A percentile compares a stretch with the other conserved stretches of the same genome.
Conservation (phyloP, 176 grass and related monocot genomes). For the Microstegium vimineum region DNA sequence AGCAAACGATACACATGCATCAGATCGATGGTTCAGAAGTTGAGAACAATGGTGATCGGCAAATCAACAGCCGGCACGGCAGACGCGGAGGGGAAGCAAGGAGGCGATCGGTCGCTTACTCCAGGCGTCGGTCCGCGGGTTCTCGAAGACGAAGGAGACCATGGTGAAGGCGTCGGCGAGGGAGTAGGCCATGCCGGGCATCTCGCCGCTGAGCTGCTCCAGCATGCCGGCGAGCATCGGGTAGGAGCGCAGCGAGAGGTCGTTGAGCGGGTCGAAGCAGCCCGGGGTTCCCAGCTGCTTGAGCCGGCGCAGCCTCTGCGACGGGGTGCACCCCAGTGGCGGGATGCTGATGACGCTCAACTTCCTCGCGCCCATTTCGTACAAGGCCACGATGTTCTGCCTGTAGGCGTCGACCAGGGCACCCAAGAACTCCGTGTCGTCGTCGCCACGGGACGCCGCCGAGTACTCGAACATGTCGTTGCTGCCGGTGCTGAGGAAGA, state of each 20-base stretch:
- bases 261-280: constrained; percentile 40
- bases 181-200: constrained; percentile 51
- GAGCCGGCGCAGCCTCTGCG: constrained; percentile 31
- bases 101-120: background rate
- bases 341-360: constrained; percentile 50
- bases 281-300: background rate
- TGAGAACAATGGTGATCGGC: background rate
- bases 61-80: too few relatives aligned
- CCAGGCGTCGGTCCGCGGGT: constrained; percentile 26
- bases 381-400: constrained; percentile 14
- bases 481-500: constrained; percentile 64
- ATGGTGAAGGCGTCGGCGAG: constrained; percentile 37
- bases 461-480: constrained; percentile 69
- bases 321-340: constrained; percentile 47
- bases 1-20: background rate
- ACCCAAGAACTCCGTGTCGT: constrained; percentile 9
- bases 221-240: constrained; percentile 25
- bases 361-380: constrained; percentile 43
- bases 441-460: background rate
- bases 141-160: constrained; percentile 23
- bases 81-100: background rate
- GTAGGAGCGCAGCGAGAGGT: constrained; percentile 28
- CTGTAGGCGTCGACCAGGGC: constrained; percentile 31
- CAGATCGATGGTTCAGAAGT: background rate
- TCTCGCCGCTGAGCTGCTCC: background rate